phyloP scores from a whole-genome alignment of 2,329 filamentous ascomycete genomes.

The Sarocladiaceae sp. region DNA sequence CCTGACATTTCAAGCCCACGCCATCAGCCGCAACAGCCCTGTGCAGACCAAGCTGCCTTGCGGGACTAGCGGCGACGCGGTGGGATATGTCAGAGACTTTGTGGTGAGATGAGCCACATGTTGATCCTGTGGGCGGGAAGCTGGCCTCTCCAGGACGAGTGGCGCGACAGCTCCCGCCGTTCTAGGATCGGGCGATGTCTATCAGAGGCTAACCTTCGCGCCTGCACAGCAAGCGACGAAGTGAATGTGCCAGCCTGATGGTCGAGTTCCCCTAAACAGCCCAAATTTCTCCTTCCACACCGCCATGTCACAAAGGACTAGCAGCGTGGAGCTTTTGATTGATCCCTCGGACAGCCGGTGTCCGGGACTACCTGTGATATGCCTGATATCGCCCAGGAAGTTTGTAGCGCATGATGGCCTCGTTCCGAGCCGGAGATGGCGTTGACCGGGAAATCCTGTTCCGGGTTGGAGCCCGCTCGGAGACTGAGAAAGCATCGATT shows the following conservation, averaged over 20 bases:
- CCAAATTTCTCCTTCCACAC: not conserved
- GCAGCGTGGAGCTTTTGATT: conserved; percentile 12
- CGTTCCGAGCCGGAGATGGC: conserved; percentile 9
- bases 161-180: not conserved
- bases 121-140: not conserved
- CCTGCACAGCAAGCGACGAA: conserved; percentile 12
- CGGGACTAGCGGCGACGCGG: not conserved
- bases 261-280: conserved; percentile 3
- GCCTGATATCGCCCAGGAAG: not conserved
- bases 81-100: conserved; percentile 11
- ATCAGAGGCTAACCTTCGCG: conserved; percentile 9
- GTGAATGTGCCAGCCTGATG: conserved; percentile 10
- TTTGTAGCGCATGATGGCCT: not conserved
- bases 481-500: conserved; percentile 2
- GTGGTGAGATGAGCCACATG: conserved; percentile 21
- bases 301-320: not conserved
- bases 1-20: not conserved
- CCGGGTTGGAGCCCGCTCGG: conserved; percentile 11
- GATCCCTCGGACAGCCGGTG: conserved; percentile 36
- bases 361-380: conserved; percentile 18
- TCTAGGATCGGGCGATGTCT: not conserved
- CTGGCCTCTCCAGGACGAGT: not conserved
- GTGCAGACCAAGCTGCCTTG: conserved; percentile 9
- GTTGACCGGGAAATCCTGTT: conserved; percentile 11
- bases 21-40: conserved; percentile 9